Percentiles rank a stretch among this genome's conserved stretches.
These are phyloP conservation scores for Beauveria medogensis DNA, from an alignment of 2,329 filamentous ascomycete species.

Conservation along the genomic window DNA sequence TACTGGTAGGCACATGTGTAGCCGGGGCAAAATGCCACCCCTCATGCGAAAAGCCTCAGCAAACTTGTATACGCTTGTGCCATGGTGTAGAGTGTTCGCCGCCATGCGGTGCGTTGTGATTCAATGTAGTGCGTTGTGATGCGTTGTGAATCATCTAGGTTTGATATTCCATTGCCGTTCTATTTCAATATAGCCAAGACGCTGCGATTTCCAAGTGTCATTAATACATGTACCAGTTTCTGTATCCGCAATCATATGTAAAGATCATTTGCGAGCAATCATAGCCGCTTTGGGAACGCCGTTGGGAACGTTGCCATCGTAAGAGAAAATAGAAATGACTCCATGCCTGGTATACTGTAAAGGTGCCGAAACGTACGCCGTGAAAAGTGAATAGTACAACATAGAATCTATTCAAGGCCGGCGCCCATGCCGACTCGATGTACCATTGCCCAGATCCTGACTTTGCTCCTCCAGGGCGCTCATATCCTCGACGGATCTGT, in stretches of 20 bases:
- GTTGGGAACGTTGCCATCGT: not conserved
- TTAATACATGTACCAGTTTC: constrained; percentile 1
- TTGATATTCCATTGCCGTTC: not conserved
- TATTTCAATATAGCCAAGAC: not conserved
- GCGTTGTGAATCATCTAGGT: not conserved
- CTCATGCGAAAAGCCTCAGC: not conserved
- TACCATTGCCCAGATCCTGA: constrained; percentile 18
- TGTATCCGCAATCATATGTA: not conserved
- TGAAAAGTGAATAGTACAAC: not conserved
- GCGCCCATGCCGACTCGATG: not conserved
- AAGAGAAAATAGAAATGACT: not conserved
- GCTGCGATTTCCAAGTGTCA: not conserved
- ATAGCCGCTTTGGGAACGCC: not conserved
- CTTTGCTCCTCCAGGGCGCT: constrained; percentile 25
- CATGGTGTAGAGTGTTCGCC: not conserved
- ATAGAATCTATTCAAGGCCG: not conserved
- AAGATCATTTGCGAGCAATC: not conserved
- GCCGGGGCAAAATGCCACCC: not conserved
- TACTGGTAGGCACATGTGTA: not conserved
- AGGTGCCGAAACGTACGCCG: not conserved
- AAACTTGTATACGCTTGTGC: not conserved
- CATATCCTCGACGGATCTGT: constrained; percentile 21
- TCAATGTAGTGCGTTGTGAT: not conserved
- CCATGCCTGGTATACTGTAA: not conserved
- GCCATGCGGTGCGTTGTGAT: not conserved